These are phyloP conservation scores for Arachis hypogaea DNA, from an alignment of 306 rosid species.

Conservation along the genomic window DNA sequence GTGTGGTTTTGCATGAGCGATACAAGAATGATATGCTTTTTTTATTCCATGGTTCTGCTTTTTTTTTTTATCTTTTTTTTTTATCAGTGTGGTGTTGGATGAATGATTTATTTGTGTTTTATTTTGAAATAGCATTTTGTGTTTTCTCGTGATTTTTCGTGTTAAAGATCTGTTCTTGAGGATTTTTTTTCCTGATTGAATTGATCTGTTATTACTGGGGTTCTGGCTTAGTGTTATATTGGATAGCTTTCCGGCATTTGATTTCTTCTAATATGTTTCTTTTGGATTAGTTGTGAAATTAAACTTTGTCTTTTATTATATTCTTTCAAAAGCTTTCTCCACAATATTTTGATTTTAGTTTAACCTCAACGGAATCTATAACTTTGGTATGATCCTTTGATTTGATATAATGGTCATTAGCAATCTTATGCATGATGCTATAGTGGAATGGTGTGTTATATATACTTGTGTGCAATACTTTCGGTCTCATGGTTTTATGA, in stretches of 20 bases:
- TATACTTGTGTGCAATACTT: too few relatives aligned
- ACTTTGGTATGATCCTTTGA: too few relatives aligned
- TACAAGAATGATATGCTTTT: neutral
- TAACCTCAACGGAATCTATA: too few relatives aligned
- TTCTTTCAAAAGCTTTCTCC: too few relatives aligned
- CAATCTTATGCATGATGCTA: too few relatives aligned
- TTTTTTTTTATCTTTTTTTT: neutral
- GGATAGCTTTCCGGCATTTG: neutral
- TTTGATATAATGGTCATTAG: too few relatives aligned
- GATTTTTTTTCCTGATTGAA: neutral
- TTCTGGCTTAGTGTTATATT: constrained; percentile 12
- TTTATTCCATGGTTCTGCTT: neutral
- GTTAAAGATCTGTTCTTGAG: neutral
- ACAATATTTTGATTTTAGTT: too few relatives aligned
- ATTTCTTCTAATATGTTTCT: neutral
- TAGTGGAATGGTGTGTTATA: too few relatives aligned
- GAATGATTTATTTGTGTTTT: neutral
- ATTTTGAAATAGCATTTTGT: neutral
- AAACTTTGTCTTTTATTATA: too few relatives aligned
- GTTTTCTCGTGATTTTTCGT: neutral
- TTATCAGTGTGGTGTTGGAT: neutral
- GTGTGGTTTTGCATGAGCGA: neutral
- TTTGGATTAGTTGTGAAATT: too few relatives aligned
- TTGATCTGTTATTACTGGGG: neutral
- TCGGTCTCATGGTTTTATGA: too few relatives aligned